Evolutionary conservation across 768 basidiomycete species (phyloP), one percentile per base, ranked within the genome.

Genomic region (Boletus rubropictus): DNA sequence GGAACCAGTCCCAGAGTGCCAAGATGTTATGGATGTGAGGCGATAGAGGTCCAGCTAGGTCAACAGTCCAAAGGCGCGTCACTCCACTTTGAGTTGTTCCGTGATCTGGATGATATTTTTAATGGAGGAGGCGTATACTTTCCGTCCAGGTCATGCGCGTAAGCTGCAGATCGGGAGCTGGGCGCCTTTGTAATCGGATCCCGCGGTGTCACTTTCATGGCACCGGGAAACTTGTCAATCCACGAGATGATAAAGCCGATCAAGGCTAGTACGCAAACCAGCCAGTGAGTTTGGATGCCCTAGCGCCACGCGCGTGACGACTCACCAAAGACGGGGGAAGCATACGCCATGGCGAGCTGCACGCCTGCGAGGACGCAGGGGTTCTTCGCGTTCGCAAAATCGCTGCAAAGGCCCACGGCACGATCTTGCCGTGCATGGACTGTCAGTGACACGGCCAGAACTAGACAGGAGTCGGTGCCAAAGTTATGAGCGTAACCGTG

Each of bases 181-280:
- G 65, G 51, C 4, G 65, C 65, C 41, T 67, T 67, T n/a, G 61
- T 67, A 15, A 56, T 34, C 15, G 51, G 49, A 34, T 65, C 58
- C 29, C 63, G 58, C 6, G 53, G 51, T 6, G 29, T 54, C 50
- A 65, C 63, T 29, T 46, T 49, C 7, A 58, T 51, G 7, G 41
- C 61, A 2, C 63, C 61, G 0, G 63, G 63, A 28, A 51, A 44
- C 50, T 49, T 67, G 58, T 66, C 64, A 5, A 60, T 39, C 60
- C 58, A 62, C 36, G 64, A 52, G 35, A 58, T n/a, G 24, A 56
- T 18, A 22, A 56, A 44, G 7, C 63, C 64, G 15, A 53, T 17
- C 31, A 52, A 41, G 2, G 56, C 66, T 65, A 32, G n/a, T 2
- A 4, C 20, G 11, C 31, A 48, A 29, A n/a, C 11, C 8, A 21